Base-by-base conservation (phyloP, 2,329 filamentous ascomycete species). In the Ophiostoma populinum region DNA sequence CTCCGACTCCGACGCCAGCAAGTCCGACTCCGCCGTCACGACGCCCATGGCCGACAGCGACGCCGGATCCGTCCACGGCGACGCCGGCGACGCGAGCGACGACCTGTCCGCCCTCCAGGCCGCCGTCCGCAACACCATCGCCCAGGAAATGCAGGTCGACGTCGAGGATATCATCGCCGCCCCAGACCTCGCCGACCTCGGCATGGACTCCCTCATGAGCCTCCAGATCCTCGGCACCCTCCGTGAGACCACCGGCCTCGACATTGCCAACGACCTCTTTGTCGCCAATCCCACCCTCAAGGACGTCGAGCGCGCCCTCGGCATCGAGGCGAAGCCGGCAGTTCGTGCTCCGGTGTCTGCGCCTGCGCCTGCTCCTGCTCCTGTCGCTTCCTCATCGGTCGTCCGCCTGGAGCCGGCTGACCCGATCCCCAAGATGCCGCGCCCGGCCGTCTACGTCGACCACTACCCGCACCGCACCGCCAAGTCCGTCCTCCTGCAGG, bases 111-210 rank as follows among this genome's bases (percentile, higher is more conserved):
- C 25, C 48, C 47, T 67, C 24, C 55, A 63, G 56, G 47, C 60
- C 49, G 51, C 65, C 45, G 63, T 80, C 31, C 71, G 76, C 51
- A 64, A 67, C 36, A 78, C 75, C 37, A 72, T 81, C 42, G 70
- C 75, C n/a, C 61, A 65, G 24, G 76, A 81, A 52, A 79, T 80
- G 65, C 73, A 73, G 38, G 70, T 80, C n/a, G 68, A 75, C 17
- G 58, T 76, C 9, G 68, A 73, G 20, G 75, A 80, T 45, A 59
- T 72, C 20, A 51, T 65, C 3, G 63, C 63, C 16, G 62, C 63
- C 1, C 61, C 63, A 1, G 63, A 70, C 42, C 55, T 72, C 36
- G 61, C 62, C n/a, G 62, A 64, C 3, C 53, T 71, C 10, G 68
- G 68, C 3, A 67, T 73, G 56, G 68, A 73, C 47, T 72, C 66